phyloP scores from a whole-genome alignment of 2,329 filamentous ascomycete genomes.

The Sordariomycetes sp. region DNA sequence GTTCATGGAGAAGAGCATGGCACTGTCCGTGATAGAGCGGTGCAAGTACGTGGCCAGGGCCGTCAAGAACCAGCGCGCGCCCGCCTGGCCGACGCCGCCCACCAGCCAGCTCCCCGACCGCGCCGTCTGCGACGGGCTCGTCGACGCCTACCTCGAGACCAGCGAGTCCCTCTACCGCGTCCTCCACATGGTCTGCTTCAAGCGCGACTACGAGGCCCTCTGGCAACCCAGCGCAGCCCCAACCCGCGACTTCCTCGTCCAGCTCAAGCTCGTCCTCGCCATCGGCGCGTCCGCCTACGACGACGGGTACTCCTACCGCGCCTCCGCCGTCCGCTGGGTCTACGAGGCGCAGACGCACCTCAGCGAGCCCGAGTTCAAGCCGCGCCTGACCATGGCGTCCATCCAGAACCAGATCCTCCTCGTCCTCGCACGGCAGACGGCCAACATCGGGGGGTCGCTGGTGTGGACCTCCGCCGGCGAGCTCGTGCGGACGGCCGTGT shows the following conservation, averaged over 20 bases:
- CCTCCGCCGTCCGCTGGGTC: slow-evolving; percentile 42
- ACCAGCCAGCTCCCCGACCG: slow-evolving; percentile 33
- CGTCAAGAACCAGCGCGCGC: slow-evolving; percentile 38
- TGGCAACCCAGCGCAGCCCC: slow-evolving; percentile 25
- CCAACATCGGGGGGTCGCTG: slow-evolving; percentile 29
- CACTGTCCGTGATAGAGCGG: slow-evolving; percentile 25
- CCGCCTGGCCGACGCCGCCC: slow-evolving; percentile 33
- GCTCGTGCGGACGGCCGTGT: slow-evolving; percentile 32
- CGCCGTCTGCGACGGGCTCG: slow-evolving; percentile 31
- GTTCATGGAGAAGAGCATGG: slow-evolving; percentile 27
- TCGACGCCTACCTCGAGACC: slow-evolving; percentile 36
- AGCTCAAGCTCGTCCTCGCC: slow-evolving; percentile 46
- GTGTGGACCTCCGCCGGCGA: slow-evolving; percentile 34
- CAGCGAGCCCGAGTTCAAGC: slow-evolving; percentile 41
- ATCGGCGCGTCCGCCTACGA: slow-evolving; percentile 43
- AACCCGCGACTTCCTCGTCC: slow-evolving; percentile 37
- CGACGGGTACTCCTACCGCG: slow-evolving; percentile 34
- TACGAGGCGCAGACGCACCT: slow-evolving; percentile 46
- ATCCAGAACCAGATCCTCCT: slow-evolving; percentile 36
- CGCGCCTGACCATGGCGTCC: slow-evolving; percentile 33
- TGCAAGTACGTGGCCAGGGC: slow-evolving; percentile 41
- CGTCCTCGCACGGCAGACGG: slow-evolving; percentile 27
- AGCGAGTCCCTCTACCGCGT: slow-evolving; percentile 36
- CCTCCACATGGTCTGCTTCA: slow-evolving; percentile 39
- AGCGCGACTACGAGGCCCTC: slow-evolving; percentile 33